Evolutionary conservation across 2,329 filamentous ascomycete species (phyloP).

Genomic region (Trichoderma sp.): DNA sequence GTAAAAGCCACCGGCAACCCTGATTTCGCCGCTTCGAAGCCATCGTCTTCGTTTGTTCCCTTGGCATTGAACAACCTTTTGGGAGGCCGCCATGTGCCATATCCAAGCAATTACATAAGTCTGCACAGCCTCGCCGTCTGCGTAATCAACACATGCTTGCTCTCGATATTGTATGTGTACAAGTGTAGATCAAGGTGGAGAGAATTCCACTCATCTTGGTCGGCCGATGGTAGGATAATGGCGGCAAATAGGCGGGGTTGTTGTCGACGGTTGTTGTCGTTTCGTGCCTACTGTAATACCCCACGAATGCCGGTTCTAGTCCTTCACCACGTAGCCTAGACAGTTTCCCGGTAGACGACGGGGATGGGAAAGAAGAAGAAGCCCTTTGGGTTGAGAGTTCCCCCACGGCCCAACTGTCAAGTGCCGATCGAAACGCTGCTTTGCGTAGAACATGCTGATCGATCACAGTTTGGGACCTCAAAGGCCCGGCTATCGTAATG

Average conservation of each 20-base stretch:
- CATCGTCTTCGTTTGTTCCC: conserved; percentile 5
- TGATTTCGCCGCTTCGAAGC: neutral
- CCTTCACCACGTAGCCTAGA: neutral
- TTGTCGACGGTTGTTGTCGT: neutral
- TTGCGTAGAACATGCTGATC: neutral
- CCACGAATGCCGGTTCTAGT: neutral
- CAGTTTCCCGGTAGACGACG: too few species aligned
- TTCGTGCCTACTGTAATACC: neutral
- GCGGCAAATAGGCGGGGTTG: neutral
- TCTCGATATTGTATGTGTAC: neutral
- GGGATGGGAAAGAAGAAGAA: neutral
- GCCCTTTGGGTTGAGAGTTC: too few species aligned
- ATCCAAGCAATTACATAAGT: neutral
- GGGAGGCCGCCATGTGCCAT: conserved; percentile 2
- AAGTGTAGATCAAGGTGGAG: neutral
- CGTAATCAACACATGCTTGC: conserved; percentile 13
- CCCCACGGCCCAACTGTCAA: neutral
- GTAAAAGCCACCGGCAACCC: neutral
- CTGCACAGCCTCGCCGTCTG: conserved; percentile 31
- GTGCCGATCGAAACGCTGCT: neutral
- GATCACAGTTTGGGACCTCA: neutral
- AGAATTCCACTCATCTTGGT: too few species aligned
- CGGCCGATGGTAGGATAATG: neutral
- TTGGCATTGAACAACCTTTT: neutral
- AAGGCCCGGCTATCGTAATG: neutral